Evolutionary conservation across 768 basidiomycete species (phyloP).

Genomic region (Pholiota microspora): DNA sequence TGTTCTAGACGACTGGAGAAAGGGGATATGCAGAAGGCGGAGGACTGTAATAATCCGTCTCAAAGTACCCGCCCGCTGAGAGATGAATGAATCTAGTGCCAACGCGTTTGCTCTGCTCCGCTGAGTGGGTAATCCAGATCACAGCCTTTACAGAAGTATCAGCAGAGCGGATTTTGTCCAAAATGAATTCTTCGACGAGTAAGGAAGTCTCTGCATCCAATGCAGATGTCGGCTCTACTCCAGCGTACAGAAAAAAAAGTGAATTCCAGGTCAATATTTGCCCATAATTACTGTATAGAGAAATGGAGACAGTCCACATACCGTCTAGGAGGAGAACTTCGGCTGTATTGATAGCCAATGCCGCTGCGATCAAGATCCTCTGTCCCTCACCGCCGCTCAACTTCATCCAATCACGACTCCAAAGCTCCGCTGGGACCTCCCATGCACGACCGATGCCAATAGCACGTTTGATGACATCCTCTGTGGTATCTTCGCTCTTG

Average conservation of each 20-base stretch:
- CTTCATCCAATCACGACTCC: conserved; percentile 77
- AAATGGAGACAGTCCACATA: conserved; percentile 28
- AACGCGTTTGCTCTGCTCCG: conserved; percentile 72
- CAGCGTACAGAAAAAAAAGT: neutral
- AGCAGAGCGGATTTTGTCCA: conserved; percentile 45
- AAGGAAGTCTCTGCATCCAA: conserved; percentile 68
- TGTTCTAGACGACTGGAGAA: neutral
- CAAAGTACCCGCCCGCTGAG: conserved; percentile 39
- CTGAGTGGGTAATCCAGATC: conserved; percentile 88
- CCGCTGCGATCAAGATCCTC: conserved; percentile 75
- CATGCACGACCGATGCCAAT: conserved; percentile 58
- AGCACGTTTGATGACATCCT: conserved; percentile 32
- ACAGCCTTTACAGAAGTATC: conserved; percentile 63
- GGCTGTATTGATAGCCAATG: conserved; percentile 68
- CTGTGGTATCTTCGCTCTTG: conserved; percentile 13
- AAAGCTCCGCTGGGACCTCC: conserved; percentile 67
- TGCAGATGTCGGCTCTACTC: conserved; percentile 84
- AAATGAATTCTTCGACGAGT: conserved; percentile 63
- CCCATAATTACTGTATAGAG: neutral
- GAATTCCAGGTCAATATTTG: neutral
- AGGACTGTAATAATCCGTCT: conserved; percentile 25
- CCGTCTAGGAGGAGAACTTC: conserved; percentile 83
- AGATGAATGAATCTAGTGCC: conserved; percentile 67
- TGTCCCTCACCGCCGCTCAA: conserved; percentile 89
- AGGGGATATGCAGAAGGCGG: conserved; percentile 9